phyloP scores from a whole-genome alignment of 257 asterid species.

The Gynochthodes officinalis region DNA sequence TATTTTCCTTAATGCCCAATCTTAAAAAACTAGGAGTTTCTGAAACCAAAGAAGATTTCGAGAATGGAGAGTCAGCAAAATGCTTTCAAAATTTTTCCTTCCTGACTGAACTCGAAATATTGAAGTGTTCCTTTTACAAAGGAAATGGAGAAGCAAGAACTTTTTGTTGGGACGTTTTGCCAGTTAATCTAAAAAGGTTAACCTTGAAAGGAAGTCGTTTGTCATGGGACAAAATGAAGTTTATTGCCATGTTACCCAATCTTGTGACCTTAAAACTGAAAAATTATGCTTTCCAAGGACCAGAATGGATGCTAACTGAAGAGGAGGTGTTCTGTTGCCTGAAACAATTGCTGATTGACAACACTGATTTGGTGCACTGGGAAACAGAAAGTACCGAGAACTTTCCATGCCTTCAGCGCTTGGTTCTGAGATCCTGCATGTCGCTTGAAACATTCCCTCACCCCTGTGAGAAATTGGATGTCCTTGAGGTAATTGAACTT shows the following conservation, averaged over 20 bases:
- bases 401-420: background rate
- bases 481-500: background rate
- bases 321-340: background rate
- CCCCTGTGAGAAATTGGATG: background rate
- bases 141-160: background rate
- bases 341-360: background rate
- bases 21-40: slow-evolving; percentile 32
- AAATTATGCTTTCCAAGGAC: slow-evolving; percentile 15
- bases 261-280: slow-evolving; percentile 14
- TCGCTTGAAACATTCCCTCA: background rate
- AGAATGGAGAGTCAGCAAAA: background rate
- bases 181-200: background rate
- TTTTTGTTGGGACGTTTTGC: background rate
- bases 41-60: slow-evolving; percentile 17
- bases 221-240: slow-evolving; percentile 11
- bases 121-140: slow-evolving; percentile 3
- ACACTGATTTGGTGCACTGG: slow-evolving; percentile 2
- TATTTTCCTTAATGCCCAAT: slow-evolving; percentile 21
- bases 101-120: background rate
- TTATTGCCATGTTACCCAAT: slow-evolving; percentile 1
- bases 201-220: slow-evolving; percentile 6
- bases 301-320: background rate
- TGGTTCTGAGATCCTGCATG: background rate
- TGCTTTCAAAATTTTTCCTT: background rate
- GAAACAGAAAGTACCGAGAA: background rate